Base-by-base conservation (phyloP, 495 filamentous ascomycete genomes). In the Penicilliopsis zonata region DNA sequence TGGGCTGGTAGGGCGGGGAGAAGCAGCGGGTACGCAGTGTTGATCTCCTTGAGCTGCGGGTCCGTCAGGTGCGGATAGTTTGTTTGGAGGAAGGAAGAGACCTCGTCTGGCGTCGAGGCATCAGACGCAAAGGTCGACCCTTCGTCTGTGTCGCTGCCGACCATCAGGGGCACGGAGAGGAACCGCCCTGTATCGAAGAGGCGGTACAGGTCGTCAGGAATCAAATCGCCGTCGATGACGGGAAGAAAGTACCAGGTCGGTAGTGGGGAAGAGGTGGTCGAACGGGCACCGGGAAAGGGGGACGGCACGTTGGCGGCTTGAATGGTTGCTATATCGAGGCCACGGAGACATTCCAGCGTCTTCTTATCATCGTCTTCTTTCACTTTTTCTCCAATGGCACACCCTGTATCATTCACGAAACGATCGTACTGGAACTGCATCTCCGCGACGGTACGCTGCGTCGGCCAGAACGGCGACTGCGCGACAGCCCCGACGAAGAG, bases 81-180 rank as follows among this genome's bases (percentile, higher is more conserved):
- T 35, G 69, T 61, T 23, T 57, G 54, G 25, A 86, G 49, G 47
- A 80, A 86, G 25, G 47, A 44, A 6, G 50, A 37, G 2, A 65
- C 50, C 36, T 78, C 59, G 4, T 57, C 30, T 4, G 50, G 51
- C 10, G 43, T 56, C 12, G 59, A 56, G 17, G 46, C 52, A 17
- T 50, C 55, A 3, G 70, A 70, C 1, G 66, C 69, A 43, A 83
- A 83, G 10, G 53, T 40, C 0, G 68, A 69, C 6, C 78, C 79
- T 40, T 80, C 80, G 46, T 84, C 72, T 16, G 72, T 77, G 37
- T 70, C 67, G 38, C 76, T 69, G 20, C 79, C 77, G 28, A 70
- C 70, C 8, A 86, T 67, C 6, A 70, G 47, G 13, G 80, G 79
- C 2, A 84, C 62, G 18, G 64, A 67, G 40, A 78, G 46, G 44